These are phyloP conservation scores for Hyphochytrium catenoides DNA, from an alignment of 352 stramenopile species.

Conservation along the genomic window DNA sequence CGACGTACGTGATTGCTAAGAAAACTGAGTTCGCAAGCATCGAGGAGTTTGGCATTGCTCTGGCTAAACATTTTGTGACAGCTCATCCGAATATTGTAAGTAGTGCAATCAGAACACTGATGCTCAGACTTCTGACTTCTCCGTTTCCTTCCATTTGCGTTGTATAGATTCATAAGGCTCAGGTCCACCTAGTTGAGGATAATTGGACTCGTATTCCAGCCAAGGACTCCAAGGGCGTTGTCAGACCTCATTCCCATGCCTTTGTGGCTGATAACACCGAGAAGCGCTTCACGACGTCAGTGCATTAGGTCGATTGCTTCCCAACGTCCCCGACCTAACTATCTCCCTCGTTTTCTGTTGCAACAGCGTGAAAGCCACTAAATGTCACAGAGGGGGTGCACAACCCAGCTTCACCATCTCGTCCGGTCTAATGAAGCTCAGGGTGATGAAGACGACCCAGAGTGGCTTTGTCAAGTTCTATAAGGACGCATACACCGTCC, in stretches of 20 bases:
- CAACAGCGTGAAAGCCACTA: conserved; percentile 11
- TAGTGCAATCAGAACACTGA: conserved; percentile 1
- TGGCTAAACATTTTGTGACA: conserved; percentile 59
- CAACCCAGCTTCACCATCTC: conserved; percentile 19
- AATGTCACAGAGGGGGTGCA: conserved; percentile 3
- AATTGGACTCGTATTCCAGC: conserved; percentile 32
- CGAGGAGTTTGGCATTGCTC: conserved; percentile 57
- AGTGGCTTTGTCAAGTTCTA: conserved; percentile 62
- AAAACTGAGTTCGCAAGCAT: conserved; percentile 56
- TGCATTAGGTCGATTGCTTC: conserved; percentile 3
- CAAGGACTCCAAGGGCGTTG: conserved; percentile 22
- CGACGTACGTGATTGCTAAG: conserved; percentile 60
- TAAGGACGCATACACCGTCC: conserved; percentile 43
- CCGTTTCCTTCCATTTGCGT: no score
- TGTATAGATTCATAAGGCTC: conserved; percentile 28
- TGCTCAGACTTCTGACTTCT: no score
- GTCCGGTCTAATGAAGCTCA: conserved; percentile 29
- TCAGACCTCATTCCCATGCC: conserved; percentile 35
- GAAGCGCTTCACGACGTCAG: conserved; percentile 29
- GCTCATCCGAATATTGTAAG: conserved; percentile 43
- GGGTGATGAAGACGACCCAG: conserved; percentile 68
- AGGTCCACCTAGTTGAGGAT: conserved; percentile 43
- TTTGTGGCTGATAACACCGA: conserved; percentile 30
- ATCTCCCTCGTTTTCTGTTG: conserved; percentile 17
- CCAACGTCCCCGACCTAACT: neutral